Conservation (phyloP, 331 rosid genomes). For the Cydonia oblonga region DNA sequence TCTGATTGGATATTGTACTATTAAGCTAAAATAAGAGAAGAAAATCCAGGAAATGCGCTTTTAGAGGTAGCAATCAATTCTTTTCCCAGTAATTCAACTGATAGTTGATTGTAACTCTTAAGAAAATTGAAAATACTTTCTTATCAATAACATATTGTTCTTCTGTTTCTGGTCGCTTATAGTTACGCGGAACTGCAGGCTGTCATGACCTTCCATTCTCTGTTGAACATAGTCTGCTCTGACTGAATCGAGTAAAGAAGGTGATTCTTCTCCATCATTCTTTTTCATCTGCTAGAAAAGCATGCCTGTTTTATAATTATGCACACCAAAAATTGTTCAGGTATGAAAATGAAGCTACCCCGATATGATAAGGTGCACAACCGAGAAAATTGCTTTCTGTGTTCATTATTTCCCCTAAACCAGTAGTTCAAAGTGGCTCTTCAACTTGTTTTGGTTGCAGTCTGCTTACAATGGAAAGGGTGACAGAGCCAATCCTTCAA, state of each 20-base stretch:
- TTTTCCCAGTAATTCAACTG: neutral
- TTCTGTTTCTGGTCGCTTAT: neutral
- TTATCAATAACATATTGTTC: neutral
- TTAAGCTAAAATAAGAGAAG: conserved; percentile 55
- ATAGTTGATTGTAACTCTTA: neutral
- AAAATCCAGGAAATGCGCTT: conserved; percentile 68
- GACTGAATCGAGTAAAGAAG: conserved; percentile 57
- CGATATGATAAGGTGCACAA: conserved; percentile 67
- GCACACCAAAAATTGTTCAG: conserved; percentile 35
- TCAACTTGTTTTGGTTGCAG: conserved; percentile 31
- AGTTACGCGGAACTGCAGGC: conserved; percentile 90
- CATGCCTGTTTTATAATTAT: conserved; percentile 16
- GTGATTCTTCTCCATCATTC: conserved; percentile 27
- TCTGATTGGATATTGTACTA: conserved; percentile 15
- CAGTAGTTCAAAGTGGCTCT: conserved; percentile 14
- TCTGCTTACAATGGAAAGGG: conserved; percentile 85
- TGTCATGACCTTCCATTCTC: conserved; percentile 87
- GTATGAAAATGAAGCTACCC: conserved; percentile 75
- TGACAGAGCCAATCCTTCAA: conserved; percentile 68
- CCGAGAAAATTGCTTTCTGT: neutral
- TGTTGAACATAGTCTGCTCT: conserved; percentile 48
- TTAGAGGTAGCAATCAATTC: conserved; percentile 53
- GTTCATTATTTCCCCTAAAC: neutral
- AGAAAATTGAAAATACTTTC: neutral
- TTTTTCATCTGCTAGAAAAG: conserved; percentile 3